Conservation (phyloP, 129 eudicot species). For the Arctium minus region DNA sequence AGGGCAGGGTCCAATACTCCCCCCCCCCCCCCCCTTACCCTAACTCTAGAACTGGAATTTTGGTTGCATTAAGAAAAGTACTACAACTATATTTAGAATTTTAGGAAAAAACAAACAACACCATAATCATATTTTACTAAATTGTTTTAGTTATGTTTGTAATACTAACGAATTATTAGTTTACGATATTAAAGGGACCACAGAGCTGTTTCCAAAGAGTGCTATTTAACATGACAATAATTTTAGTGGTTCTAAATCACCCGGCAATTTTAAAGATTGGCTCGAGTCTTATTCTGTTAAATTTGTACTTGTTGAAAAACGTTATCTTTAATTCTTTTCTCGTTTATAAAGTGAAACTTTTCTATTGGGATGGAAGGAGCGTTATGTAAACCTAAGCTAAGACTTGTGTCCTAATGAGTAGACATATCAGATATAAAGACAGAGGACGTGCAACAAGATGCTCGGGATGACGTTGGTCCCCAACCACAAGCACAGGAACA, state of each 20-base stretch:
- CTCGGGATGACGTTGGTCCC: constrained; percentile 35
- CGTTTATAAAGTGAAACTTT: background rate
- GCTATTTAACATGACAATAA: background rate
- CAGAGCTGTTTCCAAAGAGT: background rate
- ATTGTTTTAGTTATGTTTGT: background rate
- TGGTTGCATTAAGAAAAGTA: background rate
- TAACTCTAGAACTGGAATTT: background rate
- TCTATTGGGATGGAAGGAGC: background rate
- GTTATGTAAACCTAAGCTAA: constrained; percentile 1
- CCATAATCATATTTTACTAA: background rate
- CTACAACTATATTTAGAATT: background rate
- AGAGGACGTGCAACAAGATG: constrained; percentile 25
- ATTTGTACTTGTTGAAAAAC: background rate
- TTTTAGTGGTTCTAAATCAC: background rate
- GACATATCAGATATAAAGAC: constrained; percentile 25
- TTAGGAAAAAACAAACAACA: background rate
- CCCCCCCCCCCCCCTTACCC: too few species aligned
- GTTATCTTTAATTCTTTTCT: background rate
- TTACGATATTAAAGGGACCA: background rate
- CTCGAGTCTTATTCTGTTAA: background rate
- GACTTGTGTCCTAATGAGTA: constrained; percentile 11
- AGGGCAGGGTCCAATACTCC: too few species aligned
- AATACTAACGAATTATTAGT: background rate
- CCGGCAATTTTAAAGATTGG: background rate
- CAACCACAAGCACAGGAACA: constrained; percentile 30